Percentiles rank a stretch among this genome's conserved stretches.
These are phyloP conservation scores for Miscanthus sacchariflorus DNA, from an alignment of 202 grass and related monocot genomes.

Conservation along the genomic window DNA sequence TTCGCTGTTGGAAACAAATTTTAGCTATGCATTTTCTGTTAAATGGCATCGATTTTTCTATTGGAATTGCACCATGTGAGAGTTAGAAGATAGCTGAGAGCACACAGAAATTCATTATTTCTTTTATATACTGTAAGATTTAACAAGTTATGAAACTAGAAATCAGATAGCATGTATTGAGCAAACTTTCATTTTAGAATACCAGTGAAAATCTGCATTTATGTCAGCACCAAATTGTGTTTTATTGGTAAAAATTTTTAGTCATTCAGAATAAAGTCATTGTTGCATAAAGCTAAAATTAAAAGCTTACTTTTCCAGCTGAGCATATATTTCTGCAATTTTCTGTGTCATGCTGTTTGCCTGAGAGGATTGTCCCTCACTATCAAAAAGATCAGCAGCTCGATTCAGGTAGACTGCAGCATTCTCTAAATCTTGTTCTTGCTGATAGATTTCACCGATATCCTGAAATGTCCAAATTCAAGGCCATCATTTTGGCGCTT, in stretches of 20 bases:
- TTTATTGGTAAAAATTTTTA: background rate
- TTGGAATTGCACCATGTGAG: background rate
- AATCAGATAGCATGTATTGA: background rate
- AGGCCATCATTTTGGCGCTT: background rate
- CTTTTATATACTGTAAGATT: background rate
- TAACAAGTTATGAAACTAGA: background rate
- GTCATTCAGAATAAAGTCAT: background rate
- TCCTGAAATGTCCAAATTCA: slow-evolving; percentile 56
- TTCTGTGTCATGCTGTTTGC: slow-evolving; percentile 83
- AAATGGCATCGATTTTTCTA: background rate
- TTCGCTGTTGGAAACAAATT: background rate
- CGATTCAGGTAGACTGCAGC: slow-evolving; percentile 70
- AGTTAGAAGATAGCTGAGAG: background rate
- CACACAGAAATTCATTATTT: background rate
- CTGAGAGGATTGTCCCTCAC: slow-evolving; percentile 78
- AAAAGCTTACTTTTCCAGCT: slow-evolving; percentile 78
- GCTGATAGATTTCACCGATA: slow-evolving; percentile 80
- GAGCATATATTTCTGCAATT: slow-evolving; percentile 81
- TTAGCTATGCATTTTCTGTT: background rate
- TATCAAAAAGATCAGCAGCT: slow-evolving; percentile 80
- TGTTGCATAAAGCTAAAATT: background rate
- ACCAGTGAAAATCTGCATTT: background rate
- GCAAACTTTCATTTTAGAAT: slow-evolving; percentile 1
- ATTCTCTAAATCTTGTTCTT: slow-evolving; percentile 75
- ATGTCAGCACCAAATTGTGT: background rate